Evolutionary conservation across 768 basidiomycete genomes (phyloP).

Genomic region (Galerina marginata): DNA sequence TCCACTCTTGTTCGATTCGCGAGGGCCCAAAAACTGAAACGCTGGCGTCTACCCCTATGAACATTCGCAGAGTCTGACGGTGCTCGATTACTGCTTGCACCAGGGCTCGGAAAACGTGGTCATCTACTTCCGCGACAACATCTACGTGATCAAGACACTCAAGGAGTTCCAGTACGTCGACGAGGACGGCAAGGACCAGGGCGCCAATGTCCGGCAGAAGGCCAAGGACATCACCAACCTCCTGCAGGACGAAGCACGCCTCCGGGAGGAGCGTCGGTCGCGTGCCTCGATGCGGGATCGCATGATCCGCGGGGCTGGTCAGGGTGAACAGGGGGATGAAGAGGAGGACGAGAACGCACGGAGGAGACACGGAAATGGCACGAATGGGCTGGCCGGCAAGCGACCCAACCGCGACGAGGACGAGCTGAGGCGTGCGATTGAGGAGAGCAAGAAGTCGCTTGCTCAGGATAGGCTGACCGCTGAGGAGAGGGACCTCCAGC

Average conservation of each 20-base stretch:
- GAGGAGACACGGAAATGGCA: conserved; percentile 26
- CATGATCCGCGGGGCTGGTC: conserved; percentile 72
- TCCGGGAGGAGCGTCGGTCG: conserved; percentile 83
- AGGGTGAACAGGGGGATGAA: conserved; percentile 34
- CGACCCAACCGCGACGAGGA: conserved; percentile 69
- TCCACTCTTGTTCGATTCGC: background rate
- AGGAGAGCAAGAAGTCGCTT: conserved; percentile 80
- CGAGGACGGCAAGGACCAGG: conserved; percentile 95
- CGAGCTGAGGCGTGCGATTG: conserved; percentile 85
- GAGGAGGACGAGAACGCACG: conserved; percentile 53
- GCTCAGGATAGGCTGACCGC: conserved; percentile 72
- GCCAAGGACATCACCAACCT: conserved; percentile 98
- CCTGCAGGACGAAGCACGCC: conserved; percentile 81
- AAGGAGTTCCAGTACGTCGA: conserved; percentile 98
- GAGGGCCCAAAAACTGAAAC: background rate
- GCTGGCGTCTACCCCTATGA: conserved; percentile 3
- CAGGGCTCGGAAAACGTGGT: conserved; percentile 98
- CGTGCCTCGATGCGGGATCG: conserved; percentile 94
- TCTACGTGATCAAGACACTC: conserved; percentile 97
- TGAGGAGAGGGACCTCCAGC: conserved; percentile 84
- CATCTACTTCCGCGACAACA: conserved; percentile 96
- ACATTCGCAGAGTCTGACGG: conserved; percentile 73
- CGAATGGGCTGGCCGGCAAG: conserved; percentile 31
- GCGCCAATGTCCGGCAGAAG: conserved; percentile 96
- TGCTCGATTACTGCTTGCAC: conserved; percentile 95